Base-by-base conservation (phyloP, 1,284 basidiomycete species). In the Cryptococcus sp. region DNA sequence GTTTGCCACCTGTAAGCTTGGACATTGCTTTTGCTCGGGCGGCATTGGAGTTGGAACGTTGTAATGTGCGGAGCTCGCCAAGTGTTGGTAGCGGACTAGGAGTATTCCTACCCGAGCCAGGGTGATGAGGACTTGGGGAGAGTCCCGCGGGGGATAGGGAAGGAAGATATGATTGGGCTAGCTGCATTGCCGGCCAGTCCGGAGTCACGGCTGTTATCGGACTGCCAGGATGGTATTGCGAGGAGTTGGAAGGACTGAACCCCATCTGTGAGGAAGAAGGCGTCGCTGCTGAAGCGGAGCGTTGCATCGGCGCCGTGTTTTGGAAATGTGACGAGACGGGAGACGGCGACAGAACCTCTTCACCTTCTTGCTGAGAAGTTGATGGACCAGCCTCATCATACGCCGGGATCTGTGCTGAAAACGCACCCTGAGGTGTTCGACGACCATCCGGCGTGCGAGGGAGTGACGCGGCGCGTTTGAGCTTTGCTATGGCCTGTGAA, bases 401-500 rank as follows among this genome's bases (percentile, higher is more conserved):
- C 22, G 57, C 38, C 8, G 46, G 26, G 34, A 44, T 26, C 48
- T 46, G 50, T 51, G 52, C 46, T 37, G 41, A 15, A 5, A 20
- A 44, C 41, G 41, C 41, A 22, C 41, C 41, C 63, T 84, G 82
- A 67, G 87, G 87, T 1, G 89, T 89, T 48, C 91, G 82, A 50
- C 90, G 80, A 1, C 90, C 91, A 74, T 91, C 88, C 73, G 91
- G 89, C 83, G 89, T 89, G 55, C 91, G 84, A 39, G 91, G 91
- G 26, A 93, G 79, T 20, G 91, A 93, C 49, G 91, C 89, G 40
- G 91, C 91, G 66, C 91, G 86, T 78, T 89, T 92, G 64, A 94
- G 84, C 79, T 87, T 91, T 54, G 89, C 89, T 59, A 93, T 87
- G n/a, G 90, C 89, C 58, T 85, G 85, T 69, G 89, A 89, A 59